A percentile compares a stretch with the other conserved stretches of the same genome.
Evolutionary conservation across 306 rosid species (phyloP).

Genomic region (Pterocarpus santalinus): DNA sequence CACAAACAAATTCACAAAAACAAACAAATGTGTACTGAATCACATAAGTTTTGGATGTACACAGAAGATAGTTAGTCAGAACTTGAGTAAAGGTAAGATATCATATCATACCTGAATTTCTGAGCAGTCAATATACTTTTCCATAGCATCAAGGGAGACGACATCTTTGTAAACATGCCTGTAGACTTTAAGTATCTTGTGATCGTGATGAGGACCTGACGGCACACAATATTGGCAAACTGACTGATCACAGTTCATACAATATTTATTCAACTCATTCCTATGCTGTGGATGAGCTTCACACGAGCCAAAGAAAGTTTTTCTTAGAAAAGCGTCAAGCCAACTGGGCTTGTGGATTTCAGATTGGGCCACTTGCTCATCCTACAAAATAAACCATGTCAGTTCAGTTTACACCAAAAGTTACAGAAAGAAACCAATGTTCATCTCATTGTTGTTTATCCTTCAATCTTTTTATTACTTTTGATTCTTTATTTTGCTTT

Average conservation of each 20-base stretch:
- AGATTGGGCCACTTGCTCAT: slow-evolving; percentile 21
- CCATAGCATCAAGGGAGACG: slow-evolving; percentile 54
- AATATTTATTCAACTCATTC: slow-evolving; percentile 58
- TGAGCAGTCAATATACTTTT: slow-evolving; percentile 56
- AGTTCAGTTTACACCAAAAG: slow-evolving; percentile 26
- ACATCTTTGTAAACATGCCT: slow-evolving; percentile 59
- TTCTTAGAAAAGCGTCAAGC: slow-evolving; percentile 51
- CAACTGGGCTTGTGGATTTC: slow-evolving; percentile 44
- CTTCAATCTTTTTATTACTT: neutral
- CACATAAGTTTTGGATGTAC: neutral
- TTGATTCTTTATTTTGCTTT: slow-evolving; percentile 11
- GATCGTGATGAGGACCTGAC: slow-evolving; percentile 52
- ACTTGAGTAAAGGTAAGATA: slow-evolving; percentile 3
- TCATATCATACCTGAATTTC: slow-evolving; percentile 58
- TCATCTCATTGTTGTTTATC: slow-evolving; percentile 12
- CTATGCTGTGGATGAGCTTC: slow-evolving; percentile 29
- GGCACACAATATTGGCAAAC: slow-evolving; percentile 56
- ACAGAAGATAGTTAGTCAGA: slow-evolving; percentile 3
- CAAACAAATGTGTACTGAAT: neutral
- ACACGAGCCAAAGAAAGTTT: slow-evolving; percentile 49
- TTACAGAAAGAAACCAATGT: slow-evolving; percentile 8
- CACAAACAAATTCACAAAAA: slow-evolving; percentile 30
- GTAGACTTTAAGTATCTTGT: slow-evolving; percentile 51
- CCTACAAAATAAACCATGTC: slow-evolving; percentile 47
- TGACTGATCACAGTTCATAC: slow-evolving; percentile 52